These are phyloP conservation scores for Ramaria sp. DNA, from an alignment of 768 basidiomycete species.

Conservation along the genomic window DNA sequence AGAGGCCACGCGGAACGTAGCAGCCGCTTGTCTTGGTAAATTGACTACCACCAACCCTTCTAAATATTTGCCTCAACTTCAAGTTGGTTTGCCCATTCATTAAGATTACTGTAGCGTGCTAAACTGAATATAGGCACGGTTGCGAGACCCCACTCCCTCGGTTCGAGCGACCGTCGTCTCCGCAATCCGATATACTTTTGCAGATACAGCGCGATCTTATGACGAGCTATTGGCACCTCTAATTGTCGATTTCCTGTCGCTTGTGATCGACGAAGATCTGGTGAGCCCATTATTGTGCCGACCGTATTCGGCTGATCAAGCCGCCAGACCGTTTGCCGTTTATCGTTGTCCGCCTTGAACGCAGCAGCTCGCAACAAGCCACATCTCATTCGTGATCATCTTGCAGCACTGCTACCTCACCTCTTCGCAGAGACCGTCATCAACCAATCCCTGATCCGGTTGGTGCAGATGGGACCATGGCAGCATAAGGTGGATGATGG, in stretches of 20 bases:
- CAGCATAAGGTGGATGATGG: constrained; percentile 96
- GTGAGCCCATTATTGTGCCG: constrained; percentile 33
- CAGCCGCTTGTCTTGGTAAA: constrained; percentile 94
- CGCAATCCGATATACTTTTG: constrained; percentile 85
- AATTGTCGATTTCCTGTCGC: constrained; percentile 81
- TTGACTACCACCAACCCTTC: constrained; percentile 86
- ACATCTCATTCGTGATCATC: constrained; percentile 79
- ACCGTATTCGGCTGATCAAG: not conserved
- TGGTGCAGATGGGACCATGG: constrained; percentile 97
- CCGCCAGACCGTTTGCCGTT: constrained; percentile 76
- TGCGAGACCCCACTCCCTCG: constrained; percentile 55
- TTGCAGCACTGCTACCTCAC: constrained; percentile 62
- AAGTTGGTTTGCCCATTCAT: constrained; percentile 36
- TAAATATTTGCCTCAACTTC: constrained; percentile 85
- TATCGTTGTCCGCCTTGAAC: constrained; percentile 85
- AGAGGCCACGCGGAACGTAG: constrained; percentile 87
- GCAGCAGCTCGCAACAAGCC: constrained; percentile 94
- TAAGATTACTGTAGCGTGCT: not conserved
- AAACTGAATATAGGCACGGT: constrained; percentile 39
- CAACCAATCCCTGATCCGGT: constrained; percentile 71
- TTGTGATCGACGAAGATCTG: constrained; percentile 83
- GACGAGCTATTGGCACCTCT: constrained; percentile 85
- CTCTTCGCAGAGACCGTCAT: constrained; percentile 80
- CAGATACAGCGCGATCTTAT: constrained; percentile 73
- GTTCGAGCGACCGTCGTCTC: constrained; percentile 85